These are phyloP conservation scores for Entophlyctis luteolus DNA, from an alignment of 192 early-diverging fungal genomes.

Conservation along the genomic window DNA sequence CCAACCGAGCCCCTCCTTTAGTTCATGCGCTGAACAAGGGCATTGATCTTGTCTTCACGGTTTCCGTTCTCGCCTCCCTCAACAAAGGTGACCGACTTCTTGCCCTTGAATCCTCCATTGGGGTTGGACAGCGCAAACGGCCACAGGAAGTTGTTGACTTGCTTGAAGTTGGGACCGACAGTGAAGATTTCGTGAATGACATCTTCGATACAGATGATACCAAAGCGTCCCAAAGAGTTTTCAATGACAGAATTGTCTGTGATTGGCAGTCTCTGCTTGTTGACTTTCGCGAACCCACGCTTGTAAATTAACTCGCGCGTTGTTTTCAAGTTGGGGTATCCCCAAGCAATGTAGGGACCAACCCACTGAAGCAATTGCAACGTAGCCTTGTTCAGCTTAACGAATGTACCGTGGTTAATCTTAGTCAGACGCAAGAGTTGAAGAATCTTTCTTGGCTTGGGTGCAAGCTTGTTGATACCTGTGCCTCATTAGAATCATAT, in stretches of 20 bases:
- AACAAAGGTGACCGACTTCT: slow-evolving; percentile 95
- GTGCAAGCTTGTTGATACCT: slow-evolving; percentile 98
- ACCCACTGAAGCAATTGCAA: slow-evolving; percentile 96
- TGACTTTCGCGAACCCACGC: slow-evolving; percentile 97
- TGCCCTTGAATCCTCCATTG: slow-evolving; percentile 86
- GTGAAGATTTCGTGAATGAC: slow-evolving; percentile 98
- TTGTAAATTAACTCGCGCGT: slow-evolving; percentile 99
- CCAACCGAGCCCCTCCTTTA: slow-evolving; percentile 47
- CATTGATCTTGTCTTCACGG: slow-evolving; percentile 97
- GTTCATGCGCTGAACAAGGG: slow-evolving; percentile 92
- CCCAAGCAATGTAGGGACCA: slow-evolving; percentile 88
- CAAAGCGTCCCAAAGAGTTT: slow-evolving; percentile 83
- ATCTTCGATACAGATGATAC: slow-evolving; percentile 97
- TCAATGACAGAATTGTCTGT: slow-evolving; percentile 95
- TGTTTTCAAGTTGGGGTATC: slow-evolving; percentile 95
- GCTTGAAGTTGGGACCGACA: slow-evolving; percentile 96
- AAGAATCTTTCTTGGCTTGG: slow-evolving; percentile 99
- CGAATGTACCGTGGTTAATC: slow-evolving; percentile 99
- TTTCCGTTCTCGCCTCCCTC: slow-evolving; percentile 97
- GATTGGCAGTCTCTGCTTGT: slow-evolving; percentile 95
- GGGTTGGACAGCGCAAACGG: slow-evolving; percentile 98
- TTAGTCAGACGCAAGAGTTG: slow-evolving; percentile 97
- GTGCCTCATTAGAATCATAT: not conserved
- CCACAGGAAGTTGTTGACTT: slow-evolving; percentile 98
- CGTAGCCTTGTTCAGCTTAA: slow-evolving; percentile 93